phyloP scores from a whole-genome alignment of 768 basidiomycete genomes.

The Termitomyces sp. region DNA sequence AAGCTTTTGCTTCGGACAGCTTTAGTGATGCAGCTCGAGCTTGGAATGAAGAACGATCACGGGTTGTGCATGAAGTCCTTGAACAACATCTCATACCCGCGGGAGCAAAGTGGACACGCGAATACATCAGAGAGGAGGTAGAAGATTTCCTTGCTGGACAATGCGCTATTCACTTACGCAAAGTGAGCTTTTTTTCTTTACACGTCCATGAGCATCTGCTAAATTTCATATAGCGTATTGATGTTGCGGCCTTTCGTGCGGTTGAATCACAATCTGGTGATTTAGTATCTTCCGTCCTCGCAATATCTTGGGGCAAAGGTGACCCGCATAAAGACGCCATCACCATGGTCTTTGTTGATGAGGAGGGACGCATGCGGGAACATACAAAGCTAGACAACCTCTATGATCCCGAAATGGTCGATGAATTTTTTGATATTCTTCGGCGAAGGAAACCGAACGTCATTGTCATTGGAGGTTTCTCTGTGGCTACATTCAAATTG shows the following conservation, averaged over 20 bases:
- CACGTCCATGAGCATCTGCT: conserved; percentile 9
- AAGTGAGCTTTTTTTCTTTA: conserved; percentile 42
- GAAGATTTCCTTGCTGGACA: conserved; percentile 75
- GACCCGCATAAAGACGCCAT: conserved; percentile 91
- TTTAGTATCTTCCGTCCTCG: conserved; percentile 74
- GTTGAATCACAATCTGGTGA: conserved; percentile 65
- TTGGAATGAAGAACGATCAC: conserved; percentile 86
- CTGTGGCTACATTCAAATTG: conserved; percentile 72
- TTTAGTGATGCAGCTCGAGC: conserved; percentile 80
- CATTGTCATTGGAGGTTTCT: conserved; percentile 86
- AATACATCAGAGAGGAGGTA: conserved; percentile 84
- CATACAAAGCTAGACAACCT: conserved; percentile 88
- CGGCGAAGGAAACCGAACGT: conserved; percentile 82
- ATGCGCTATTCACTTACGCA: conserved; percentile 64
- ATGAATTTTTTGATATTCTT: conserved; percentile 80
- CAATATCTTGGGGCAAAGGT: conserved; percentile 93
- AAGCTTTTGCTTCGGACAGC: conserved; percentile 80
- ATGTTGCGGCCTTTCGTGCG: conserved; percentile 71
- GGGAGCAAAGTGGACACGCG: conserved; percentile 84
- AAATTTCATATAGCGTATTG: conserved; percentile 58
- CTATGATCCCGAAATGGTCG: conserved; percentile 56
- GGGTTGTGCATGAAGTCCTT: conserved; percentile 74
- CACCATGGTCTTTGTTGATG: conserved; percentile 78
- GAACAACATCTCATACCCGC: conserved; percentile 80
- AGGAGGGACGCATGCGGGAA: conserved; percentile 87